Evolutionary conservation across 202 grass and related monocot genomes (phyloP), one percentile per base, ranked within the genome.

Genomic region (Zizania palustris): DNA sequence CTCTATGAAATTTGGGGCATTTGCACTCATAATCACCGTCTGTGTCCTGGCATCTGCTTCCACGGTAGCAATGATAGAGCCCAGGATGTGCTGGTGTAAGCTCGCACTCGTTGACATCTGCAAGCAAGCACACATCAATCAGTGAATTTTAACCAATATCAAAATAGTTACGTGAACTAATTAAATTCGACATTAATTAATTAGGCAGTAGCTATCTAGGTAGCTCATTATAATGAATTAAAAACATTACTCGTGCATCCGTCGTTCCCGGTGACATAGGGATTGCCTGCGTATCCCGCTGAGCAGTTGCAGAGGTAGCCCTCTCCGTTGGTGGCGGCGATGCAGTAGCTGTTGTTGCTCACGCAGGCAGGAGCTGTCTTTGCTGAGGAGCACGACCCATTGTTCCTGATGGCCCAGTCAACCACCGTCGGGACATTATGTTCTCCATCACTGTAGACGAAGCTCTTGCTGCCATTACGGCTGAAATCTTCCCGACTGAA

Each of bases 51-150:
- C 78, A 81, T 35, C 19, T 72, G 4, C 78, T 51, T 1, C 9
- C 58, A 2, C 15, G 1, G 13, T 28, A 28, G 28, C 78, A 81
- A 35, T 45, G 59, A 72, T 67, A 48, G 3, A 49, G 2, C 0
- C 4, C 19, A 34, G 49, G 35, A 40, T 72, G 4, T 28, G 2
- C 28, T 28, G 0, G 0, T 28, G 1, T 41, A 13, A 53, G 69
- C 1, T 73, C 15, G 3, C 79, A 82, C 11, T 82, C 78, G 3
- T 81, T 44, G 18, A 81, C 73, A 37, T 81, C 79, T 81, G 10
- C 4, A 33, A 37, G 61, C 36, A 64, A n/a, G n/a, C n/a, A n/a
- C n/a, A n/a, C n/a, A n/a, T n/a, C n/a, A n/a, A n/a, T n/a, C n/a
- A n/a, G n/a, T n/a, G n/a, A n/a, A n/a, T n/a, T n/a, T n/a, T n/a